Evolutionary conservation across 805 yeast genomes (phyloP).

Genomic region (Brettanomyces anomalus): DNA sequence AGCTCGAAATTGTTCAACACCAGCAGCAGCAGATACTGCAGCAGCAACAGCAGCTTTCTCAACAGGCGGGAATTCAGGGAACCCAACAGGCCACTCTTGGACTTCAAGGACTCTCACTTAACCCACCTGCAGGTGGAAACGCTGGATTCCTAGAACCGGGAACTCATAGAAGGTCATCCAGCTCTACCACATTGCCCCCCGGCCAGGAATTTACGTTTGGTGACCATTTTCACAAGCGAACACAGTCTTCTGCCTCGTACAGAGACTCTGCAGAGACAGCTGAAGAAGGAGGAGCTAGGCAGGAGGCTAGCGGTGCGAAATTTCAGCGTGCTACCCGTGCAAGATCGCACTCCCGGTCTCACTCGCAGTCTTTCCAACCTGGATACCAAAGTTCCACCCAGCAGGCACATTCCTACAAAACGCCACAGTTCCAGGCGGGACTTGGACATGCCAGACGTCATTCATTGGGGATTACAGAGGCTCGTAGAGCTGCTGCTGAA

Average conservation of each 20-base stretch:
- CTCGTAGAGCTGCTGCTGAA: constrained; percentile 93
- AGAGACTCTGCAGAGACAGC: not conserved
- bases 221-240: constrained; percentile 31
- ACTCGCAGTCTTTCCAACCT: constrained; percentile 26
- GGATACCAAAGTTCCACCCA: no score
- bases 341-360: constrained; percentile 49
- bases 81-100: not conserved
- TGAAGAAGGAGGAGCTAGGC: no score
- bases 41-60: constrained; percentile 44
- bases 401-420: constrained; percentile 14
- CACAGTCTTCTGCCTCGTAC: constrained; percentile 30
- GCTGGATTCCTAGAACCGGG: no score
- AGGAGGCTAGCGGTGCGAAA: no score
- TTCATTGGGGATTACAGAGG: constrained; percentile 85
- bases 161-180: not conserved
- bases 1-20: constrained; percentile 82
- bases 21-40: constrained; percentile 86
- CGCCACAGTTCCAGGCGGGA: constrained; percentile 19
- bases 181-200: not conserved
- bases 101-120: constrained; percentile 1
- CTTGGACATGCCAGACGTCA: constrained; percentile 86
- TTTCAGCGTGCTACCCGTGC: constrained; percentile 50
- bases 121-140: constrained; percentile 6
- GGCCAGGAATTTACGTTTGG: constrained; percentile 14
- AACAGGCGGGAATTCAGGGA: constrained; percentile 13